Base-by-base conservation (phyloP, 2,329 filamentous ascomycete species). In the Exserohilum rostratum region DNA sequence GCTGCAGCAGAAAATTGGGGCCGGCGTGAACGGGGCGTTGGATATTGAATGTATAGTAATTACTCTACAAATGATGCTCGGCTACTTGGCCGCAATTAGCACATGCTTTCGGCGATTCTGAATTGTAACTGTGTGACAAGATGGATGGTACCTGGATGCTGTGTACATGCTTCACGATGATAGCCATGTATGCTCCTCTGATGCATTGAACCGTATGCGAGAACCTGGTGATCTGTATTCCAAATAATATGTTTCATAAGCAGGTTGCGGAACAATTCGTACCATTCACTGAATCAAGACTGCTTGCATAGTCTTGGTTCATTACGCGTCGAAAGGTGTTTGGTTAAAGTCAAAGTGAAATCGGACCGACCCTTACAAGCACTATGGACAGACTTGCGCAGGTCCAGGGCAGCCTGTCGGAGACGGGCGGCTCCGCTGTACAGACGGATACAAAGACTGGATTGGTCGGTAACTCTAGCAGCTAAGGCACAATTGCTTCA, bases 21-120 rank as follows among this genome's bases (percentile, higher is more conserved):
- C 30, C 13, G n/a, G 49, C 39, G 42, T 22, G 34, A 46, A 17
- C 29, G 27, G n/a, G 49, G 49, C 37, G 44, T 10, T 3, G 22
- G 31, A 46, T n/a, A 46, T 42, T 18, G 34, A 18, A 20, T 51
- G 49, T 51, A 51, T 33, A 39, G 34, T 46, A 51, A 31, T 25
- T 27, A 20, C 29, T 12, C 6, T 12, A n/a, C 33, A 35, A 1
- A 35, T 17, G 15, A 17, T 35, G 33, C 15, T 35, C 17, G 33
- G 7, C 10, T 35, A 35, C 33, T 17, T 15, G 22, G 22, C 22
- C 22, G 22, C 22, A 7, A 25, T 25, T 25, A 25, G 22, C 7
- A 25, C 7, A 7, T 25, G 7, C 22, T 25, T 7, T 25, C 4
- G 7, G 22, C 22, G 22, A 25, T 5, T 25, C 7, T 25, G 22